Evolutionary conservation across 768 basidiomycete species (phyloP), one percentile per base, ranked within the genome.

Genomic region (Macrolepiota albuminosa): DNA sequence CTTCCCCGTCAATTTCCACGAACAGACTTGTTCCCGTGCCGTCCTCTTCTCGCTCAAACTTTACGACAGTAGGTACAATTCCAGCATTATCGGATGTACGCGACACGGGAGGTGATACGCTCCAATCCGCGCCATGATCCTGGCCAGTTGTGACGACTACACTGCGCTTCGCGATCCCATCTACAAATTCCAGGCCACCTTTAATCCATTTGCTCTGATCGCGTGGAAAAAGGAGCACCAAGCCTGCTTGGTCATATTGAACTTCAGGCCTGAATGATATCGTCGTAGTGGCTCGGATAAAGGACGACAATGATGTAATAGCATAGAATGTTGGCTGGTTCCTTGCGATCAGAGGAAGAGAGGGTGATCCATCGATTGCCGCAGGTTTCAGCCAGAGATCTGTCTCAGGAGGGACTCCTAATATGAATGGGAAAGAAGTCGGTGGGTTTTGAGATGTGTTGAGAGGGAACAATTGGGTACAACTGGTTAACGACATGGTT

Each of bases 341-440:
- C 2, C 33, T 60, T 10, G 60, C 26, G 43, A 58, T 57, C 21
- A 56, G 55, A 26, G 66, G 63, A 29, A 42, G 42, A 40, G 61
- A 18, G 11, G 62, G 60, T 14, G 63, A 60, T 26, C 55, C 60
- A 45, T 58, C 54, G 48, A 67, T 37, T 6, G 66, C 60, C 29
- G 49, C 57, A 8, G 66, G 66, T 26, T 67, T 67, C 31, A 63
- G 58, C 66, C 66, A 67, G 39, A 67, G 63, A 55, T 67, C 66
- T 6, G 66, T 67, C 16, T 62, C 46, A 14, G 61, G 60, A 16
- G 63, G 6, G 4, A 62, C 57, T 34, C 39, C 43, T 36, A 67
- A 63, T 4, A 18, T 11, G 49, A 67, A 67, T 5, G 66, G 66
- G 47, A 64, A 60, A 2, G 62, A 63, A 7, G 61, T 57, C 7